phyloP scores from a whole-genome alignment of 345 rosid genomes.

The Kandelia obovata region DNA sequence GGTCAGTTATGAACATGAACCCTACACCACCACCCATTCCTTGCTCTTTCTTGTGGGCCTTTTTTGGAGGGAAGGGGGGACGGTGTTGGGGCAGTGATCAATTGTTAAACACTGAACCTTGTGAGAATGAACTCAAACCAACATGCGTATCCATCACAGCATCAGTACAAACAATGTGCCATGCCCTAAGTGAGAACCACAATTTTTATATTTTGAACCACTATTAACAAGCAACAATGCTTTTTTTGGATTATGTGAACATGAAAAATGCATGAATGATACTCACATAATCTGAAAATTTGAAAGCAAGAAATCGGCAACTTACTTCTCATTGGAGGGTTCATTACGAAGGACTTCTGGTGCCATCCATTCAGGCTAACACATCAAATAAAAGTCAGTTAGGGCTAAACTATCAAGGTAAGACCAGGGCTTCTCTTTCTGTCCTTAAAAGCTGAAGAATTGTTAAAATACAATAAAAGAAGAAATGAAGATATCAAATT shows the following conservation, averaged over 20 bases:
- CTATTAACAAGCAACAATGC: not conserved
- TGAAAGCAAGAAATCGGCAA: slow-evolving; percentile 10
- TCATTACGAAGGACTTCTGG: slow-evolving; percentile 98
- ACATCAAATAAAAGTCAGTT: slow-evolving; percentile 31
- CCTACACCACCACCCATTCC: too few relatives aligned
- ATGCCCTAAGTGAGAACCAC: not conserved
- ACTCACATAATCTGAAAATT: too few relatives aligned
- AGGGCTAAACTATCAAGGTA: slow-evolving; percentile 15
- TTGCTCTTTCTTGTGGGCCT: too few relatives aligned
- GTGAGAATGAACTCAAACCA: not conserved
- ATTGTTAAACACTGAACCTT: not conserved
- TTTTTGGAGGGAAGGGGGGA: too few relatives aligned
- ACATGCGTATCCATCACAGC: not conserved
- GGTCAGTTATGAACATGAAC: too few relatives aligned
- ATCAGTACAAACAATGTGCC: not conserved
- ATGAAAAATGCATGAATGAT: not conserved
- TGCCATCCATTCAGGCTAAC: slow-evolving; percentile 99
- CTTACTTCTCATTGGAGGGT: slow-evolving; percentile 95
- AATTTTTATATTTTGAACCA: too few relatives aligned
- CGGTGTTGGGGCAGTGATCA: not conserved
- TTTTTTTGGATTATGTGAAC: not conserved
- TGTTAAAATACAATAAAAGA: not conserved
- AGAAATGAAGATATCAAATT: not conserved
- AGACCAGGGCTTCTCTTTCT: not conserved
- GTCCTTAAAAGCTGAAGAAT: slow-evolving; percentile 2